phyloP scores from a whole-genome alignment of 2,329 filamentous ascomycete genomes.

The Ascochyta lentis region DNA sequence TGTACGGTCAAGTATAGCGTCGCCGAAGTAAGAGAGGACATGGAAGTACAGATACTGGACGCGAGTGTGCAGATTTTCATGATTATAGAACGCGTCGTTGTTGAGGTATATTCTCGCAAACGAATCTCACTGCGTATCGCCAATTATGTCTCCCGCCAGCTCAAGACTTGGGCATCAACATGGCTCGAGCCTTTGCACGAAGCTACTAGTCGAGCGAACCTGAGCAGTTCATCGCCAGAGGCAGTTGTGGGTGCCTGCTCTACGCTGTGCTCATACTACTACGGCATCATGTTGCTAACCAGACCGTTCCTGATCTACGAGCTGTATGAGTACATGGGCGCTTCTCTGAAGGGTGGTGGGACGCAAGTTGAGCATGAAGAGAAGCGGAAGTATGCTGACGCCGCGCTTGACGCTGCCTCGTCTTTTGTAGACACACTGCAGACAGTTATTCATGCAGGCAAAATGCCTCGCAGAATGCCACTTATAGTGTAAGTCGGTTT shows the following conservation, averaged over 20 bases:
- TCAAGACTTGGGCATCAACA: constrained; percentile 50
- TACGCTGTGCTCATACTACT: constrained; percentile 60
- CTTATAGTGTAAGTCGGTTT: constrained; percentile 36
- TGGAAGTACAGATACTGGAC: constrained; percentile 38
- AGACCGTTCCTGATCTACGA: constrained; percentile 62
- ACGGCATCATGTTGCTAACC: constrained; percentile 61
- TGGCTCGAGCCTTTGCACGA: constrained; percentile 43
- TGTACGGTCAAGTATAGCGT: constrained; percentile 52
- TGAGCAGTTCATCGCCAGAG: constrained; percentile 7
- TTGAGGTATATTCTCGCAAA: constrained; percentile 55
- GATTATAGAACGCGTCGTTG: constrained; percentile 56
- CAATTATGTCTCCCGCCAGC: constrained; percentile 50
- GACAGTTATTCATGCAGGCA: constrained; percentile 24
- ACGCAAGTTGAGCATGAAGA: constrained; percentile 34
- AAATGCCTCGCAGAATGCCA: constrained; percentile 39
- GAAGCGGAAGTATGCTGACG: constrained; percentile 41
- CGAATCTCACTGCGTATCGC: constrained; percentile 51
- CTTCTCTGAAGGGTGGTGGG: constrained; percentile 38
- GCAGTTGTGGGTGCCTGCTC: constrained; percentile 56
- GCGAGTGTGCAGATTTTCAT: constrained; percentile 54
- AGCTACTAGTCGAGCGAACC: constrained; percentile 35
- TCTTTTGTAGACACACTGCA: constrained; percentile 38
- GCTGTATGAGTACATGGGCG: constrained; percentile 49
- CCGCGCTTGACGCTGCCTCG: constrained; percentile 37
- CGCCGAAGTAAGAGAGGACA: constrained; percentile 16